These are phyloP conservation scores for Angomonas desouzai DNA, from an alignment of 208 protist genomes.

Conservation along the genomic window DNA sequence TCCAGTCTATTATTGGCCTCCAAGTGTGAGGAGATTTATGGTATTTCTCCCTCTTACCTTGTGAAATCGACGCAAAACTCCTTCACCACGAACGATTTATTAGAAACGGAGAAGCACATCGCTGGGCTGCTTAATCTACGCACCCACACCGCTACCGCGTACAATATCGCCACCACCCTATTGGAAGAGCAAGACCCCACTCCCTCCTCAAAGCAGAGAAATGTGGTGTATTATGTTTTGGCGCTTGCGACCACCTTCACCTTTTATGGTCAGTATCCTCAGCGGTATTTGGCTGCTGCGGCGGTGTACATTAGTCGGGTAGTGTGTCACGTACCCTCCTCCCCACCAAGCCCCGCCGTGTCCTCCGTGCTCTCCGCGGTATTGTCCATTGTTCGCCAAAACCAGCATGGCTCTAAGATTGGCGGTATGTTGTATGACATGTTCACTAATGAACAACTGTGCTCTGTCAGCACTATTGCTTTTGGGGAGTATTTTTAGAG, in stretches of 20 bases:
- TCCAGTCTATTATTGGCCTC: conserved; percentile 94
- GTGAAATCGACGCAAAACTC: conserved; percentile 69
- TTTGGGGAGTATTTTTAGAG: conserved; percentile 12
- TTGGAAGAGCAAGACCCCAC: conserved; percentile 61
- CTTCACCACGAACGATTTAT: conserved; percentile 67
- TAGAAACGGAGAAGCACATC: conserved; percentile 44
- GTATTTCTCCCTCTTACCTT: conserved; percentile 86
- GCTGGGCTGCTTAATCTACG: conserved; percentile 40
- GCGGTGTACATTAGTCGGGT: conserved; percentile 61
- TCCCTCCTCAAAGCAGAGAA: conserved; percentile 37
- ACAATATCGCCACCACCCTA: conserved; percentile 43
- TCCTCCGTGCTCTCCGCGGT: conserved; percentile 34
- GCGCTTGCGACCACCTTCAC: conserved; percentile 51
- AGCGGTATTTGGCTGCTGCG: conserved; percentile 53
- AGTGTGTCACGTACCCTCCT: conserved; percentile 32
- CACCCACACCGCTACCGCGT: conserved; percentile 40
- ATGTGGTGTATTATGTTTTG: conserved; percentile 53
- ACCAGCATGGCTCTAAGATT: conserved; percentile 16
- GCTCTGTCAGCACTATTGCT: conserved; percentile 36
- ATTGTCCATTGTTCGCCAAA: conserved; percentile 24
- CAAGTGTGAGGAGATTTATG: conserved; percentile 98
- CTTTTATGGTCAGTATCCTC: conserved; percentile 44
- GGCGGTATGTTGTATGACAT: conserved; percentile 37
- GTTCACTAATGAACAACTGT: conserved; percentile 31
- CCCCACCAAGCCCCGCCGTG: conserved; percentile 35